Evolutionary conservation across 1,284 basidiomycete genomes (phyloP), one percentile per base, ranked within the genome.

Genomic region (Austroboletus niveus): DNA sequence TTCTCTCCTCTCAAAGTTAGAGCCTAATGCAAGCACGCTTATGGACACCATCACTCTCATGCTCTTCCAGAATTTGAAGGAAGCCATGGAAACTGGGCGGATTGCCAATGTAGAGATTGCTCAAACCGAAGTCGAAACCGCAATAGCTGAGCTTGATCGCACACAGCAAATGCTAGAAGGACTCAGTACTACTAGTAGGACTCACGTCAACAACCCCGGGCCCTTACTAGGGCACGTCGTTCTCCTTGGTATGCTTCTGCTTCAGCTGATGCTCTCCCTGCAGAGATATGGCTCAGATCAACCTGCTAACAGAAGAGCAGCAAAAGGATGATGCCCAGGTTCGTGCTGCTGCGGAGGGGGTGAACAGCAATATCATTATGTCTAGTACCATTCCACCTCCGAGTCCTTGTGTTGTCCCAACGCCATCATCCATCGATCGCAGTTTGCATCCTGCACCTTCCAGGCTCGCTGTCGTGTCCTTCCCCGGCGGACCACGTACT

Each of bases 401-500:
- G 10, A 5, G 5, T 10, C 30, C 30, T 31, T 31, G 30, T 10
- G 30, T 31, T 7, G 57, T 35, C n/a, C 53, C 50, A 0, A 45
- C 12, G 1, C 35, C 39, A 1, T 55, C 58, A n/a, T 35, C 47
- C 27, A 27, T 15, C 12, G 44, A 53, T 15, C 12, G 38, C n/a
- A 0, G 0, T 7, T 8, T 20, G 3, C 27, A 24, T 4, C 43
- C 42, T 42, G 36, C 40, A 8, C 31, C 49, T 9, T 48, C 57
- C 38, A 49, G 20, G 15, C 31, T n/a, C 15, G 62, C 60, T 6
- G 4, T 51, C 24, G n/a, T 63, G 24, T 56, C 53, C 0, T 62
- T 65, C 15, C 64, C 64, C 4, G 64, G 62, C 0, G 58, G 62
- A 8, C 49, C 60, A 3, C 59, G 60, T 9, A 64, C 60, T 17